Percentiles rank a stretch among this genome's conserved stretches.
phyloP scores from a whole-genome alignment of 495 filamentous ascomycete species.

The Sordaria brevicollis region DNA sequence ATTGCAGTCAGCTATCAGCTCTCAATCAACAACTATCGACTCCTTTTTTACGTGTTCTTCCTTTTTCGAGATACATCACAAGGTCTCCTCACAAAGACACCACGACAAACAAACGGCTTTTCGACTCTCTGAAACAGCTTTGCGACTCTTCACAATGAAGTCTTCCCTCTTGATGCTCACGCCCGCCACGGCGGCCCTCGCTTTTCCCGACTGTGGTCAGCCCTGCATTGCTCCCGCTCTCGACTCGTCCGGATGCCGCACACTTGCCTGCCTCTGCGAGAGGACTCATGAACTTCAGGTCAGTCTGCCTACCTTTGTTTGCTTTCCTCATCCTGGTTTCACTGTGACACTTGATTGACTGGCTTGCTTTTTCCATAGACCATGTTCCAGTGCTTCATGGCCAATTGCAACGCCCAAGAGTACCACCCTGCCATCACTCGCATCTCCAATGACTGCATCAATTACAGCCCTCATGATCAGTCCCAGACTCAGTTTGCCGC shows the following conservation, averaged over 20 bases:
- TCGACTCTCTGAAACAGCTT: conserved; percentile 1
- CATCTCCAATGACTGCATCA: conserved; percentile 24
- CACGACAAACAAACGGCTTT: background rate
- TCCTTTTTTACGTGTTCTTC: background rate
- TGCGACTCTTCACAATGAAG: conserved; percentile 10
- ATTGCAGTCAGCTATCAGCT: conserved; percentile 4
- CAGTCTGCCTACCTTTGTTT: background rate
- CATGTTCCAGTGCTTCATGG: conserved; percentile 14
- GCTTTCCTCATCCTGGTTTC: background rate
- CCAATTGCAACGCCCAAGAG: conserved; percentile 14
- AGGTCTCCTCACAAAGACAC: background rate
- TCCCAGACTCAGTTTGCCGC: conserved; percentile 23
- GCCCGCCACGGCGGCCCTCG: background rate
- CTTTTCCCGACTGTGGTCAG: conserved; percentile 9
- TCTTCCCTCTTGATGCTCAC: conserved; percentile 8
- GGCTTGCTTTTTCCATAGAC: conserved; percentile 3
- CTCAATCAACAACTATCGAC: background rate
- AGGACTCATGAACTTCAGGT: conserved; percentile 10
- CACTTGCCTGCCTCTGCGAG: conserved; percentile 8
- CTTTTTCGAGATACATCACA: background rate
- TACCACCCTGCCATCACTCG: conserved; percentile 10
- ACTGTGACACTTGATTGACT: background rate
- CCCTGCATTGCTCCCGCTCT: conserved; percentile 3
- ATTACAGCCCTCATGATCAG: conserved; percentile 29
- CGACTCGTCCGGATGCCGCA: background rate